Percentiles rank a stretch among this genome's conserved stretches.
Evolutionary conservation across 495 filamentous ascomycete species (phyloP).

Genomic region (Umbilicaria muhlenbergii): DNA sequence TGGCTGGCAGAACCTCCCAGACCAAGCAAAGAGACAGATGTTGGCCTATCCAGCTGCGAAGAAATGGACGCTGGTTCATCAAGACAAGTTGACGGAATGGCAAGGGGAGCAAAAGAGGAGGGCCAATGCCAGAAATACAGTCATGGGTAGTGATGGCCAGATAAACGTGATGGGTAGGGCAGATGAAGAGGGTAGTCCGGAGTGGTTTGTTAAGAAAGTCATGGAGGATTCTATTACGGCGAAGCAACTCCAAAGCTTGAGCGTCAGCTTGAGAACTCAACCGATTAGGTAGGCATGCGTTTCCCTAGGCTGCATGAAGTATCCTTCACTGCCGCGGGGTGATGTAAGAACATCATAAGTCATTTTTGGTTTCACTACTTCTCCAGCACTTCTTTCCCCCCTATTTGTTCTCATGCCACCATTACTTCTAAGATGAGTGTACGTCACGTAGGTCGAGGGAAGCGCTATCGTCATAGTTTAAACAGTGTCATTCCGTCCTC

Average conservation of each 20-base stretch:
- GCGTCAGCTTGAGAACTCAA: slow-evolving; percentile 87
- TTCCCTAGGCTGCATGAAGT: not conserved
- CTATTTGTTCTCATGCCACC: not conserved
- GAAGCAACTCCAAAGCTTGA: slow-evolving; percentile 80
- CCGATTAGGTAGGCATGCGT: slow-evolving; percentile 52
- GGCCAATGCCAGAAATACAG: slow-evolving; percentile 48
- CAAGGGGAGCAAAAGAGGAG: slow-evolving; percentile 87
- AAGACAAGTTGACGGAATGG: slow-evolving; percentile 83
- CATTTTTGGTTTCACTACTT: not conserved
- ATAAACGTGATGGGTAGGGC: slow-evolving; percentile 53
- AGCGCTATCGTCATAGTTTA: too few relatives aligned
- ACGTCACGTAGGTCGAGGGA: too few relatives aligned
- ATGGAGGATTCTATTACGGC: slow-evolving; percentile 89
- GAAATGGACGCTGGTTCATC: slow-evolving; percentile 95
- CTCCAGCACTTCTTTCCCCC: not conserved
- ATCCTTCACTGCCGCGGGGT: too few relatives aligned
- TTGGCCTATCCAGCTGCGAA: slow-evolving; percentile 80
- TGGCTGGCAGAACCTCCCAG: slow-evolving; percentile 92
- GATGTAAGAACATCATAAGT: not conserved
- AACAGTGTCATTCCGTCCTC: too few relatives aligned
- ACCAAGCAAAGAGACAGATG: slow-evolving; percentile 90
- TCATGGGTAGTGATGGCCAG: slow-evolving; percentile 42
- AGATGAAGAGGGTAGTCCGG: slow-evolving; percentile 88
- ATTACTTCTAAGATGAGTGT: too few relatives aligned
- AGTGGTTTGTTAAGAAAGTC: slow-evolving; percentile 96